Evolutionary conservation across 768 basidiomycete genomes (phyloP), one percentile per base, ranked within the genome.

Genomic region (Kwoniella sp.): DNA sequence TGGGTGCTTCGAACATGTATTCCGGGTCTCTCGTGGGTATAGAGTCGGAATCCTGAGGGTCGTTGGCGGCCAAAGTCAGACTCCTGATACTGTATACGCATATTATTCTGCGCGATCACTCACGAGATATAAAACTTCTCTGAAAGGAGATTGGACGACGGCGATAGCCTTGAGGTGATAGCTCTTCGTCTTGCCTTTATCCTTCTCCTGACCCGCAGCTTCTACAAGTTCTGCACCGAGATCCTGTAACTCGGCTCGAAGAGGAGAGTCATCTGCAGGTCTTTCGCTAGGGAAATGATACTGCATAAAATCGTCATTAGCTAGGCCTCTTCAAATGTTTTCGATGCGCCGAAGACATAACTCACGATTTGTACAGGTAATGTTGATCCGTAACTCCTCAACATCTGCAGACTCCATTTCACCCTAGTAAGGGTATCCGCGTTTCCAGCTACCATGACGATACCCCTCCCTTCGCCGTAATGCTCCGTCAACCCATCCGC

Each of bases 141-240:
- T 57, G 70, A 73, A 80, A 3, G 77, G 76, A 52, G 67, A 76
- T 47, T 79, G 73, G 0, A 78, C 74, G 4, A 80, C 73, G 4
- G 79, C 77, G 19, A 78, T 58, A 1, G 77, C 79, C 63, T 80
- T 80, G 6, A 80, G 61, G 44, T 77, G 76, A 59, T 80, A 79
- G 40, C 70, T 76, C 63, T 79, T 81, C 64, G 79, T 81, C 27
- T 76, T 79, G 0, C 76, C 73, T 0, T 63, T 65, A 40, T 81
- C 74, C 36, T 70, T 73, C 22, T 59, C 64, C 48, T 79, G 74
- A 0, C 72, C 71, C 27, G 69, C 58, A 0, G 70, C 72, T 53
- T 79, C 77, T n/a, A 81, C 77, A 19, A 83, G 89, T 40, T 82
- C 82, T 17, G 88, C 74, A 2, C 84, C 84, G 7, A 82, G 75